These are phyloP conservation scores for Starmerella stellata DNA, from an alignment of 805 yeast genomes.

Conservation along the genomic window DNA sequence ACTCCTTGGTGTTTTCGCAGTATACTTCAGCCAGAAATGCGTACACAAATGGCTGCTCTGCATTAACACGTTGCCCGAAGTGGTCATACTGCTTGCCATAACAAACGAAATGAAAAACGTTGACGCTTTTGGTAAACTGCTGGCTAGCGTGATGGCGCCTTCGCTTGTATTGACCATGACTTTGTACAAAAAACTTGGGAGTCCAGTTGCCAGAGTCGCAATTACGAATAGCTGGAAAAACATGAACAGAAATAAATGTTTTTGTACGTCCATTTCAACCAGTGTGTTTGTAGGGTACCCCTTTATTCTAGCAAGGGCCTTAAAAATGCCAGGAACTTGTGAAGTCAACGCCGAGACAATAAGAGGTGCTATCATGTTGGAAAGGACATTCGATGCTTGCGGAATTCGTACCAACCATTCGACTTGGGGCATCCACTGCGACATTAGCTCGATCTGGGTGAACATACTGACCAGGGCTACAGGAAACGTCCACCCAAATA, in stretches of 20 bases:
- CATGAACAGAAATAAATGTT: conserved; percentile 59
- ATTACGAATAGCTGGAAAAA: conserved; percentile 73
- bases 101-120: conserved; percentile 69
- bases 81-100: conserved; percentile 54
- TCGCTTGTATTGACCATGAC: conserved; percentile 16
- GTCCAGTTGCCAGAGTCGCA: conserved; percentile 67
- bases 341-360: conserved; percentile 47
- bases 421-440: conserved; percentile 42
- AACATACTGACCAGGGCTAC: conserved; percentile 63
- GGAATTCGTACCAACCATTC: conserved; percentile 41
- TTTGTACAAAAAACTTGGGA: conserved; percentile 30
- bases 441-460: conserved; percentile 52
- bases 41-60: conserved; percentile 34
- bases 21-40: neutral
- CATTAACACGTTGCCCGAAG: conserved; percentile 53
- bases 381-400: conserved; percentile 33
- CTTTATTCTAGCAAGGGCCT: conserved; percentile 35
- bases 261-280: conserved; percentile 52
- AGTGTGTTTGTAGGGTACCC: conserved; percentile 45
- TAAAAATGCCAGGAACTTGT: conserved; percentile 39
- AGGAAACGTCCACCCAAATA: conserved; percentile 61
- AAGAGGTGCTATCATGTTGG: conserved; percentile 51
- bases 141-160: conserved; percentile 41
- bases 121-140: conserved; percentile 68
- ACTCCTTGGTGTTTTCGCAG: conserved; percentile 44